A percentile compares a stretch with the other conserved stretches of the same genome.
phyloP scores from a whole-genome alignment of 208 protist genomes.

The Leishmania guyanensis region DNA sequence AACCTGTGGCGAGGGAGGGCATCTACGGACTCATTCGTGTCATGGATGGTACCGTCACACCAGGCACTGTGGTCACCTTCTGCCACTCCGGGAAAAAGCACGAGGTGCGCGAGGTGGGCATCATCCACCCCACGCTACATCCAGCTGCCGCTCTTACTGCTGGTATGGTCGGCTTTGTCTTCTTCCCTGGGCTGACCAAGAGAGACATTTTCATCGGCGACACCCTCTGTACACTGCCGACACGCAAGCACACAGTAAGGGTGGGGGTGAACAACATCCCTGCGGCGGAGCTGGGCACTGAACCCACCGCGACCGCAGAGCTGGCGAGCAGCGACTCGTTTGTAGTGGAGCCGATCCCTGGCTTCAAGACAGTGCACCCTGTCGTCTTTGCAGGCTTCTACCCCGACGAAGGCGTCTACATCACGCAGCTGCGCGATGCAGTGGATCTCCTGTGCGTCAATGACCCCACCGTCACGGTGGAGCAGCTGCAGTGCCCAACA shows the following conservation, averaged over 20 bases:
- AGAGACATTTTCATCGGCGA: conserved; percentile 95
- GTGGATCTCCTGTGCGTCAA: conserved; percentile 95
- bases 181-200: conserved; percentile 76
- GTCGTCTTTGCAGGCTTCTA: conserved; percentile 97
- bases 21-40: conserved; percentile 89
- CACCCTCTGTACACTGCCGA: conserved; percentile 88
- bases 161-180: conserved; percentile 97
- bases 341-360: conserved; percentile 42
- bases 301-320: neutral
- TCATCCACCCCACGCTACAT: conserved; percentile 93
- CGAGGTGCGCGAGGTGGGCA: conserved; percentile 93
- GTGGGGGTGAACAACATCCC: neutral
- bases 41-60: conserved; percentile 89
- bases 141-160: conserved; percentile 77
- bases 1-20: conserved; percentile 33
- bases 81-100: conserved; percentile 62
- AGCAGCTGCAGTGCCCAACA: conserved; percentile 83
- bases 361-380: conserved; percentile 83
- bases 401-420: conserved; percentile 88
- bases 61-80: conserved; percentile 69
- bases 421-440: conserved; percentile 87
- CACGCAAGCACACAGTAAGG: conserved; percentile 50
- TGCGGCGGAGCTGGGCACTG: neutral
- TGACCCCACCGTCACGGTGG: conserved; percentile 92
- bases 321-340: neutral